A percentile compares a stretch with the other conserved stretches of the same genome.
Evolutionary conservation across 768 basidiomycete genomes (phyloP).

Genomic region (Russula virescens): DNA sequence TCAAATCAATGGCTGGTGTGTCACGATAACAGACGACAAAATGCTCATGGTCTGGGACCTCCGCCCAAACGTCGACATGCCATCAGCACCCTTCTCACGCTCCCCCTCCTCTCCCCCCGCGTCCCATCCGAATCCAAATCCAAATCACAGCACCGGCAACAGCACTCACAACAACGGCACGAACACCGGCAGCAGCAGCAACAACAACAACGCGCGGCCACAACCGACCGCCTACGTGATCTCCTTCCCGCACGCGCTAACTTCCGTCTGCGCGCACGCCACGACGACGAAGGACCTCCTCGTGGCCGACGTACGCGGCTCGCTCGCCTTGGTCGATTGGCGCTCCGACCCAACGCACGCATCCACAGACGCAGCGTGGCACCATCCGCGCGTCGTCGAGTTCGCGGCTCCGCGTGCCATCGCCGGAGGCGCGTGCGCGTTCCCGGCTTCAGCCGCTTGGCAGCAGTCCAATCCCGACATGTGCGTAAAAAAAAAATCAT

Average conservation of each 20-base stretch:
- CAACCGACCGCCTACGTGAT: slow-evolving; percentile 78
- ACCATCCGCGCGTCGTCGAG: slow-evolving; percentile 60
- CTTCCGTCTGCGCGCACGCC: slow-evolving; percentile 63
- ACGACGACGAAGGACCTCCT: slow-evolving; percentile 72
- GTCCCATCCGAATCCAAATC: too few relatives aligned
- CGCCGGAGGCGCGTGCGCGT: slow-evolving; percentile 42
- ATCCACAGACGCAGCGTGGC: slow-evolving; percentile 49
- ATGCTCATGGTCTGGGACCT: slow-evolving; percentile 87
- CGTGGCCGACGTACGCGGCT: slow-evolving; percentile 68
- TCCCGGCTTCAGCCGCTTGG: slow-evolving; percentile 65
- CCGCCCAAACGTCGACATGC: slow-evolving; percentile 46
- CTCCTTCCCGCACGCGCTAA: slow-evolving; percentile 66
- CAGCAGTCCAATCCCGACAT: slow-evolving; percentile 62
- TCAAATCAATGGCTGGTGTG: neutral
- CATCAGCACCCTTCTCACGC: slow-evolving; percentile 34
- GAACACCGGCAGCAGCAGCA: neutral
- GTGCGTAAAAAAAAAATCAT: slow-evolving; percentile 58
- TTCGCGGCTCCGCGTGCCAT: slow-evolving; percentile 65
- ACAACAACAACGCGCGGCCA: slow-evolving; percentile 37
- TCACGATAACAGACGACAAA: slow-evolving; percentile 59
- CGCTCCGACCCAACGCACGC: slow-evolving; percentile 56
- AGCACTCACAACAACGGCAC: too few relatives aligned
- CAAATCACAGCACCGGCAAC: too few relatives aligned
- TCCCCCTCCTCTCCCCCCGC: slow-evolving; percentile 18
- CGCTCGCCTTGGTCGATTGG: slow-evolving; percentile 79